Percentiles rank a stretch among this genome's conserved stretches.
These are phyloP conservation scores for Ophiostoma montium DNA, from an alignment of 2,329 filamentous ascomycete genomes.

Conservation along the genomic window DNA sequence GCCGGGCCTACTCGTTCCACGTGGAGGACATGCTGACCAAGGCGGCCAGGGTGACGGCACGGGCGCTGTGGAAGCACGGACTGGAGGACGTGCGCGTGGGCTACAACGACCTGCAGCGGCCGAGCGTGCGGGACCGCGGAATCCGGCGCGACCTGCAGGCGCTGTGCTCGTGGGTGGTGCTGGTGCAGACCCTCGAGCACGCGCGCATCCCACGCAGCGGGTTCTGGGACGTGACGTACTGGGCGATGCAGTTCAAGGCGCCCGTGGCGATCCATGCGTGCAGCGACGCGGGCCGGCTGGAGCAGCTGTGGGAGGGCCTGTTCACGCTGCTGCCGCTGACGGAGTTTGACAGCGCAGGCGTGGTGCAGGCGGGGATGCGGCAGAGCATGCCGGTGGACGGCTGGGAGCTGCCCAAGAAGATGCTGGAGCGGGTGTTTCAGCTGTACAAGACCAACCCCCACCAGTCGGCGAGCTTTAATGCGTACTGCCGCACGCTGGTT, in stretches of 20 bases:
- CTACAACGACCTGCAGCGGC: slow-evolving; percentile 34
- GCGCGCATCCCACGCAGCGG: slow-evolving; percentile 35
- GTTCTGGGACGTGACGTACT: slow-evolving; percentile 47
- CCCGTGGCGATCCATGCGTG: slow-evolving; percentile 18
- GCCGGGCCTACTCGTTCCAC: slow-evolving; percentile 24
- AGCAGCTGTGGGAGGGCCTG: slow-evolving; percentile 42
- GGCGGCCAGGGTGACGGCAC: slow-evolving; percentile 25
- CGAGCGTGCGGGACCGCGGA: slow-evolving; percentile 33
- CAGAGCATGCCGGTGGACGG: slow-evolving; percentile 34
- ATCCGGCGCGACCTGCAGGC: slow-evolving; percentile 31
- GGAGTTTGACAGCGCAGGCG: slow-evolving; percentile 43
- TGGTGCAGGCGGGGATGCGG: slow-evolving; percentile 28
- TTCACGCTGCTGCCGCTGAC: slow-evolving; percentile 47
- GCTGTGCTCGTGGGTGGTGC: slow-evolving; percentile 42
- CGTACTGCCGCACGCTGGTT: slow-evolving; percentile 46
- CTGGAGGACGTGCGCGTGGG: slow-evolving; percentile 28
- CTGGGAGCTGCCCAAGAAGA: slow-evolving; percentile 43
- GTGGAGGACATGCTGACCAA: slow-evolving; percentile 35
- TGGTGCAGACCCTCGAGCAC: slow-evolving; percentile 39
- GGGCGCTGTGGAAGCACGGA: slow-evolving; percentile 28
- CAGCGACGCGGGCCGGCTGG: slow-evolving; percentile 33
- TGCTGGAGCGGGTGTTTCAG: slow-evolving; percentile 42
- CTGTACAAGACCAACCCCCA: slow-evolving; percentile 40
- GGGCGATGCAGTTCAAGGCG: slow-evolving; percentile 22
- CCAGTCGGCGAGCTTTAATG: slow-evolving; percentile 49